A percentile compares a stretch with the other conserved stretches of the same genome.
Evolutionary conservation across 352 stramenopile genomes (phyloP).

Genomic region (Globisporangium apiculatum): DNA sequence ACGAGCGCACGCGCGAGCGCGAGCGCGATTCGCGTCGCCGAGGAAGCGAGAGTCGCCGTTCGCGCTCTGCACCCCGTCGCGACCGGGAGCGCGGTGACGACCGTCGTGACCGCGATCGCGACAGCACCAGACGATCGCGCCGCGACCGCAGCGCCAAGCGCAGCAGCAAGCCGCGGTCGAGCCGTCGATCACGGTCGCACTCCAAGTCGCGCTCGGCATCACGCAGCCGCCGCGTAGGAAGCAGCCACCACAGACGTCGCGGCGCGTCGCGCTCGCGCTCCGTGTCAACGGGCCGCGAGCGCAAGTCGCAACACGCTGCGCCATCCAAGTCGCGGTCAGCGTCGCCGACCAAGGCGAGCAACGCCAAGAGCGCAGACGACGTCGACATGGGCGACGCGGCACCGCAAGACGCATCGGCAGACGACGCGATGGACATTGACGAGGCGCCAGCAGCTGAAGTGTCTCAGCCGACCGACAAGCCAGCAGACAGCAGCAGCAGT

Average conservation of each 20-base stretch:
- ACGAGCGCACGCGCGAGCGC: slow-evolving; percentile 3
- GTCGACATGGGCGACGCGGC: background rate
- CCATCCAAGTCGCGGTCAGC: slow-evolving; percentile 25
- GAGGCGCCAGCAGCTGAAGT: background rate
- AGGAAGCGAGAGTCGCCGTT: slow-evolving; percentile 16
- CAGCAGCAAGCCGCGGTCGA: background rate
- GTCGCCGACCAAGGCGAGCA: slow-evolving; percentile 4
- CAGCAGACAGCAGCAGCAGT: background rate
- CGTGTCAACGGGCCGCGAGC: slow-evolving; percentile 9
- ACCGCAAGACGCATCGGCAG: slow-evolving; percentile 3
- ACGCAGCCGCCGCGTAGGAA: slow-evolving; percentile 5
- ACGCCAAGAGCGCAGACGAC: background rate
- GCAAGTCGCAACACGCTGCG: slow-evolving; percentile 7
- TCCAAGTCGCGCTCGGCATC: slow-evolving; percentile 19
- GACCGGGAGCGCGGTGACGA: slow-evolving; percentile 21
- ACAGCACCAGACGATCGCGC: slow-evolving; percentile 1
- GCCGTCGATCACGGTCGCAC: slow-evolving; percentile 13
- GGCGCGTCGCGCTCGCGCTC: slow-evolving; percentile 7
- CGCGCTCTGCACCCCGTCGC: slow-evolving; percentile 16
- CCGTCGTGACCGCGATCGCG: slow-evolving; percentile 21
- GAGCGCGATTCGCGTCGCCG: slow-evolving; percentile 10
- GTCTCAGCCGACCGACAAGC: no score
- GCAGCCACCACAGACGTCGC: slow-evolving; percentile 8
- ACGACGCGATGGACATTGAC: slow-evolving; percentile 16
- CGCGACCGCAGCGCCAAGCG: slow-evolving; percentile 9